phyloP scores from a whole-genome alignment of 495 filamentous ascomycete species.

The Zalerion maritima region DNA sequence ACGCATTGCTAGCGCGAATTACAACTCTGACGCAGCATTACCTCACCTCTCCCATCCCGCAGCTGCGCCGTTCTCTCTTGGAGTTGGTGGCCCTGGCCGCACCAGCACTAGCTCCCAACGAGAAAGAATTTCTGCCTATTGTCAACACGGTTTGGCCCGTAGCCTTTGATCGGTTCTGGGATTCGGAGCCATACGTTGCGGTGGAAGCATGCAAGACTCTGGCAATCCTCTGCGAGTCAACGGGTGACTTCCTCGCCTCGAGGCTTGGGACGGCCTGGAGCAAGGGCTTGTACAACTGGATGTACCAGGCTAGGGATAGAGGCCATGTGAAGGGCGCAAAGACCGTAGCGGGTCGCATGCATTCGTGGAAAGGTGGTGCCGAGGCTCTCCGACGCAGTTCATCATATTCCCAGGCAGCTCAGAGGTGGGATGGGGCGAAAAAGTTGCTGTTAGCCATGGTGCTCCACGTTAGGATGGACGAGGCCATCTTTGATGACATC shows the following conservation, averaged over 20 bases:
- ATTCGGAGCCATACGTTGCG: conserved; percentile 61
- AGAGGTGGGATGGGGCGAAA: conserved; percentile 45
- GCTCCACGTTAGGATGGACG: conserved; percentile 40
- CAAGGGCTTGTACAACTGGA: conserved; percentile 31
- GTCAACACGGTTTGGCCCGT: conserved; percentile 84
- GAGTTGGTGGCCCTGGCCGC: conserved; percentile 54
- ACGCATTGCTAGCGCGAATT: conserved; percentile 53
- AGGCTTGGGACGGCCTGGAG: conserved; percentile 58
- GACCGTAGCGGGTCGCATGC: conserved; percentile 6
- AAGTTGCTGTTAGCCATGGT: conserved; percentile 38
- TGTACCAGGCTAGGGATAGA: conserved; percentile 16
- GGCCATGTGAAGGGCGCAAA: conserved; percentile 25
- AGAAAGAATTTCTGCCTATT: conserved; percentile 72
- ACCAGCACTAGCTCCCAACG: conserved; percentile 52
- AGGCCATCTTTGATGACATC: conserved; percentile 54
- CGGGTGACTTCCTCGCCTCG: conserved; percentile 67
- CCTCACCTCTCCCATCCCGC: conserved; percentile 66
- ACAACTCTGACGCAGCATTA: conserved; percentile 64
- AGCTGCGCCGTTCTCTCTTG: conserved; percentile 62
- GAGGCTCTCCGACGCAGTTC: conserved; percentile 3
- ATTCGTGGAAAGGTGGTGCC: conserved; percentile 6
- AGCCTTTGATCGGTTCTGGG: conserved; percentile 52
- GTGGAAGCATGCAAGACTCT: conserved; percentile 53
- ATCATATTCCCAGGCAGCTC: conserved; percentile 33
- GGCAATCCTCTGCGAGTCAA: conserved; percentile 41